Percentiles rank a stretch among this genome's conserved stretches.
These are phyloP conservation scores for Takashimella tepidaria DNA, from an alignment of 1,284 basidiomycete species.

Conservation along the genomic window DNA sequence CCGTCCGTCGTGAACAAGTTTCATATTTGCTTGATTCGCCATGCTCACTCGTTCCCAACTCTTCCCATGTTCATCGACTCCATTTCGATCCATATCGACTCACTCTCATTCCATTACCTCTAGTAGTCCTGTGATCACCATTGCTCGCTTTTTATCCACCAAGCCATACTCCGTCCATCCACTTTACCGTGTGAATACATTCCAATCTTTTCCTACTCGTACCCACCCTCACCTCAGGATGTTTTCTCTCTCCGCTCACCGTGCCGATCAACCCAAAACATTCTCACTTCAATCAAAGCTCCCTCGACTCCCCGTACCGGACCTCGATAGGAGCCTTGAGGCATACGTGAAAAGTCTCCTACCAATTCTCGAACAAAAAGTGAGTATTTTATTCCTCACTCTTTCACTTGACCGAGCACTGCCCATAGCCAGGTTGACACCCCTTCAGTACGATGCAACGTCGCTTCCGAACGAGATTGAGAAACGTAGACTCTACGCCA, in stretches of 20 bases:
- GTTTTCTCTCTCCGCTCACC: slow-evolving; percentile 26
- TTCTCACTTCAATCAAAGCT: slow-evolving; percentile 46
- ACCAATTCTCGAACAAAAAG: slow-evolving; percentile 74
- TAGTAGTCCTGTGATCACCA: too few species aligned
- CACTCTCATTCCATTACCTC: too few species aligned
- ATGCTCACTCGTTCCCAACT: too few species aligned
- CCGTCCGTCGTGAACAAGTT: too few species aligned
- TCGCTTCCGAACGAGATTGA: slow-evolving; percentile 58
- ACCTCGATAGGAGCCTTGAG: slow-evolving; percentile 68
- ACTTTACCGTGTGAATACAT: not conserved
- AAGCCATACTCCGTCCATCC: too few species aligned
- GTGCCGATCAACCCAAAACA: slow-evolving; percentile 46
- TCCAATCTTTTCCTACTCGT: not conserved
- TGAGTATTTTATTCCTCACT: slow-evolving; percentile 33
- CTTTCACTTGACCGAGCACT: slow-evolving; percentile 16
- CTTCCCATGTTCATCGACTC: too few species aligned
- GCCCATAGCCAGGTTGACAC: too few species aligned
- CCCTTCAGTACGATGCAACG: slow-evolving; percentile 54
- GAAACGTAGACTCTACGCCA: slow-evolving; percentile 60
- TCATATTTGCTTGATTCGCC: too few species aligned
- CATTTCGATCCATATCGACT: too few species aligned
- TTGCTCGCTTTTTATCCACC: too few species aligned
- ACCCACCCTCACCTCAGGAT: slow-evolving; percentile 18
- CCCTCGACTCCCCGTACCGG: slow-evolving; percentile 79
- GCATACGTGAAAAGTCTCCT: slow-evolving; percentile 74